Base-by-base conservation (phyloP, 176 grass and related monocot species). In the Oryza officinalis region DNA sequence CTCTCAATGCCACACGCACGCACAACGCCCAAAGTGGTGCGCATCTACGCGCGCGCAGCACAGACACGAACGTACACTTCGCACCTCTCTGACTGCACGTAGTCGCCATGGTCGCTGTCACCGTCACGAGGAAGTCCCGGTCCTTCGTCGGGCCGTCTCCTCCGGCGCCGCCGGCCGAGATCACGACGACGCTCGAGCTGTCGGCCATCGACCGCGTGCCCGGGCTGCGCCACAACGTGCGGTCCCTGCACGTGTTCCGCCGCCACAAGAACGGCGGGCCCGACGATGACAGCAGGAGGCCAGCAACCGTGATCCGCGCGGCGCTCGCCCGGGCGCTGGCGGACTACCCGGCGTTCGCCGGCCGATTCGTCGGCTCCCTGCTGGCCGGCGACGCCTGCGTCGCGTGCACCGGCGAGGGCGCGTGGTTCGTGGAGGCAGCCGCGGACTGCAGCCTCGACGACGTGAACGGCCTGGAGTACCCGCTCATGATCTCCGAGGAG, bases 241-340 rank as follows among this genome's bases (percentile, higher is more conserved):
- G 90, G 23, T 94, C 90, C 0, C 74, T 94, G 25, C 93, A 95
- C 12, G 90, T 95, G 57, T 95, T 95, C 74, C 85, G 74, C 13
- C 47, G 27, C 31, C 33, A 35, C 33, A 35, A 6, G 5, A 75
- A 79, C 27, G 44, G 4, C 6, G 20, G 12, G 33, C 18, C 1
- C 17, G 14, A 5, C 75, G 28, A 8, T 35, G 33, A 35, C 41
- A 14, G 40, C 12, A 35, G 75, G 52, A 18, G 79, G 50, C 87
- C 90, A 23, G 88, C 90, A 2, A 46, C 76, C 4, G 64, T 81
- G 40, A 95, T 95, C 76, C 87, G 85, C 63, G 28, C 68, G 15
- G 93, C 90, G 25, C 1, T 92, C 31, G 92, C 93, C 26, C 80
- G 71, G 47, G 90, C 78, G 31, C 88, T 96, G 63, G 91, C 87